Evolutionary conservation across 345 rosid genomes (phyloP).

Genomic region (Sisymbrium irio): DNA sequence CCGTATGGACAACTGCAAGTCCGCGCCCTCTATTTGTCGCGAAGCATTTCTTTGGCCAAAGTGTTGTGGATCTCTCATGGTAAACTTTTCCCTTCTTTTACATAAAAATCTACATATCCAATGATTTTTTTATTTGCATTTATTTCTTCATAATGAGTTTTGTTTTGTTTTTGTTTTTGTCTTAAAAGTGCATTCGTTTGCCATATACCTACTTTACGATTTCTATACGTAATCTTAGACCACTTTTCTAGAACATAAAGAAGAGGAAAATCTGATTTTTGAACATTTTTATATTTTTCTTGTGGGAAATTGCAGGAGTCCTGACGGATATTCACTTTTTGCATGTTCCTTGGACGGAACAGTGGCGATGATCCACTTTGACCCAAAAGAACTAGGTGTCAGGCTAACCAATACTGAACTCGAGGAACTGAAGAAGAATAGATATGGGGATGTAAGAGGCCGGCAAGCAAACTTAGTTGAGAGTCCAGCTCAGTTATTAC

Average conservation of each 20-base stretch:
- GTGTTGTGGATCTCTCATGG: conserved; percentile 99
- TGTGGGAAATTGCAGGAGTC: conserved; percentile 64
- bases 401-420: conserved; percentile 74
- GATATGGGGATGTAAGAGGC: conserved; percentile 96
- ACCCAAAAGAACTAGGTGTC: conserved; percentile 73
- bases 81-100: conserved; percentile 32
- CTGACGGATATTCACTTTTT: conserved; percentile 94
- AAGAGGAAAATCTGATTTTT: conserved; percentile 4
- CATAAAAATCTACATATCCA: neutral
- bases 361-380: conserved; percentile 88
- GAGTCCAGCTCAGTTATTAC: conserved; percentile 90
- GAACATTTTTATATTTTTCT: neutral
- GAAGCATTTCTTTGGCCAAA: conserved; percentile 94
- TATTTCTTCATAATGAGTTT: neutral
- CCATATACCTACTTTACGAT: neutral
- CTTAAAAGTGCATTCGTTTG: neutral
- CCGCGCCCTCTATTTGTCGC: conserved; percentile 98
- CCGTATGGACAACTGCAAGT: conserved; percentile 99
- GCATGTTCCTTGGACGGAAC: conserved; percentile 99
- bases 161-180: neutral
- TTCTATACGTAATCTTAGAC: neutral
- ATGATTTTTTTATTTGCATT: neutral
- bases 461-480: conserved; percentile 89
- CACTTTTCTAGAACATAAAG: neutral
- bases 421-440: conserved; percentile 83